Evolutionary conservation across 495 filamentous ascomycete genomes (phyloP), one percentile per base, ranked within the genome.

Genomic region (Penicillium steckii): DNA sequence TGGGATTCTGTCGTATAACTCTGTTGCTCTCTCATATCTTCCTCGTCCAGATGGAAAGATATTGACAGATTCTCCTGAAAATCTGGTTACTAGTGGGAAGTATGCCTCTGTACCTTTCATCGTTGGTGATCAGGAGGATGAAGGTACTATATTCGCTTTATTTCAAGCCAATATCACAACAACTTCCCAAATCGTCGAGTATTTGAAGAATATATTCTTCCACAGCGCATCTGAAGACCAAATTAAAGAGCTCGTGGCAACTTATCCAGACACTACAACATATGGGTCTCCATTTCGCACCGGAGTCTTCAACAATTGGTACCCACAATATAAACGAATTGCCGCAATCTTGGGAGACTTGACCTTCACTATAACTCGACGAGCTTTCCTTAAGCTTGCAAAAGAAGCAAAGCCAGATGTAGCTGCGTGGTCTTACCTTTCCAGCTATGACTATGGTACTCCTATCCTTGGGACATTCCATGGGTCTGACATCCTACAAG

Each of bases 391-490:
- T 27, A 60, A 74, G 8, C 27, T 44, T 1, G 60, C 77, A 2
- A 41, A 46, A 0, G 33, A 70, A 3, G 71, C 66, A 21, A 78
- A 80, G 24, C 81, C 84, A 0, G 49, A 72, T 24, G 79, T 89
- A 2, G 80, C 80, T 0, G 68, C 69, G 12, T 91, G 87, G 86
- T 89, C 85, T 1, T 91, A 91, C 66, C 76, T 90, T 0, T 61
- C 80, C 1, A 80, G 82, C 6, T 90, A 89, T 66, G 67, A 85
- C 70, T 80, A 80, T 52, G 85, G 84, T 15, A 85, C 83, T 0
- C 84, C 87, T 0, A 72, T 90, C 40, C 59, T 90, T 0, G 88
- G 88, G 9, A 90, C 87, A 0, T 88, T 87, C 70, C 88, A 91
- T 66, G 85, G 73, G 18, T 78, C 73, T 12, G 88, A 91, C 53